Conservation (phyloP, 345 rosid genomes). For the Citrus reticulata region DNA sequence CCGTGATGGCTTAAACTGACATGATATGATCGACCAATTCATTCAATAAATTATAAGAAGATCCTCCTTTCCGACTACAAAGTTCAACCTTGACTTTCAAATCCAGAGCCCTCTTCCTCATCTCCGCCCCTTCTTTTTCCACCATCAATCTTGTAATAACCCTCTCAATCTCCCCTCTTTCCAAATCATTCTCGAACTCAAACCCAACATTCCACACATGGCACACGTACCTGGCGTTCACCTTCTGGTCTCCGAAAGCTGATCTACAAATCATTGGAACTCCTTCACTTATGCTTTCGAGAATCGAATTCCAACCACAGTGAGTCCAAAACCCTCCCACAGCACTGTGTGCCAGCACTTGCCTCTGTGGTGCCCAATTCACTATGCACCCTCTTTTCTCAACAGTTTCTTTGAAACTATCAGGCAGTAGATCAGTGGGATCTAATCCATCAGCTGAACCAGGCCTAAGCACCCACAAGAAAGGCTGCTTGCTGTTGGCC, state of each 20-base stretch:
- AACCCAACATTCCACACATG: constrained; percentile 23
- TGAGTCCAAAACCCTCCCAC: constrained; percentile 36
- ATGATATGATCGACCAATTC: constrained; percentile 13
- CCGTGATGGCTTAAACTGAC: not conserved
- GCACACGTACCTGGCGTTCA: constrained; percentile 16
- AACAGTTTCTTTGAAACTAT: constrained; percentile 2
- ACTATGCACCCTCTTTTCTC: constrained; percentile 22
- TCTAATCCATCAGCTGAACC: constrained; percentile 11
- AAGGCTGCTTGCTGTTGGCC: constrained; percentile 20
- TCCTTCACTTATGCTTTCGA: constrained; percentile 25
- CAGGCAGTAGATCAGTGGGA: constrained; percentile 5
- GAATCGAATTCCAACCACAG: constrained; percentile 34
- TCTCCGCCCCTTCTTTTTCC: constrained; percentile 14
- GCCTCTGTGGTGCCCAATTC: constrained; percentile 31
- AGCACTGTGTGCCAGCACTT: constrained; percentile 26
- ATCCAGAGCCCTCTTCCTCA: constrained; percentile 7
- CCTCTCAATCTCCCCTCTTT: constrained; percentile 7
- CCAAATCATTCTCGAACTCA: constrained; percentile 5
- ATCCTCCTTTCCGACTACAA: constrained; percentile 6
- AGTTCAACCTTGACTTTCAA: constrained; percentile 11
- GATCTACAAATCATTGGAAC: constrained; percentile 24
- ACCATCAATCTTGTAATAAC: constrained; percentile 20
- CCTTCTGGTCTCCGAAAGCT: constrained; percentile 20
- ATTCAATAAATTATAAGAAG: constrained; percentile 13
- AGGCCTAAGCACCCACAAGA: constrained; percentile 30